Base-by-base conservation (phyloP, 2,329 filamentous ascomycete species). In the Dactylellina haptotyla region DNA sequence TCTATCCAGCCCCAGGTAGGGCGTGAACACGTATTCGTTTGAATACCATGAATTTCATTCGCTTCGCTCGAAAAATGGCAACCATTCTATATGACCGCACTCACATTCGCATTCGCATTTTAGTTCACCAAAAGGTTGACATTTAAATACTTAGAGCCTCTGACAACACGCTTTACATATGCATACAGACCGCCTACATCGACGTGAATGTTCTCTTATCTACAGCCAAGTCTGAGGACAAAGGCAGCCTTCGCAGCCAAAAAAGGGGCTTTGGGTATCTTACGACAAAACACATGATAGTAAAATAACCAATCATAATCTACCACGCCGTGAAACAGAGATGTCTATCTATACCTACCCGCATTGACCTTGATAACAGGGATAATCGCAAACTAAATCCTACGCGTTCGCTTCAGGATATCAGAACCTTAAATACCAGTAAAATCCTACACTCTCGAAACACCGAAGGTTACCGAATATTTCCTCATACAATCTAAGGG, bases 311-410 rank as follows among this genome's bases (percentile, higher is more conserved):
- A 54, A 54, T 54, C 50, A 54, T 18, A 18, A 20, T n/a, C 50
- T 18, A 54, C 26, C 50, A 54, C 50, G 50, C 16, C 46, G 32
- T 51, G 46, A 28, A 4, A 51, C 39, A 5, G 32, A 45, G n/a
- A n/a, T n/a, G n/a, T n/a, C n/a, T n/a, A n/a, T n/a, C 18, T 51
- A 28, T 30, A 28, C 32, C 32, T 18, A 26, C 28, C 25, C 4
- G 50, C 50, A 54, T 54, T 37, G 50, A 37, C n/a, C 8, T 28
- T 25, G 32, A 34, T 14, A 6, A 14, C 32, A 34, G 14, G 32
- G 32, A 34, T 34, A n/a, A n/a, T n/a, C n/a, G n/a, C n/a, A n/a
- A 6, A 6, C 32, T 34, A 14, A 50, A 53, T 26, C 18, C 14
- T 9, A 34, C 37, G 14, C 50, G 6, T 25, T 5, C 6, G 4